Evolutionary conservation across 768 basidiomycete species (phyloP).

Genomic region (Agaricus bisporus): DNA sequence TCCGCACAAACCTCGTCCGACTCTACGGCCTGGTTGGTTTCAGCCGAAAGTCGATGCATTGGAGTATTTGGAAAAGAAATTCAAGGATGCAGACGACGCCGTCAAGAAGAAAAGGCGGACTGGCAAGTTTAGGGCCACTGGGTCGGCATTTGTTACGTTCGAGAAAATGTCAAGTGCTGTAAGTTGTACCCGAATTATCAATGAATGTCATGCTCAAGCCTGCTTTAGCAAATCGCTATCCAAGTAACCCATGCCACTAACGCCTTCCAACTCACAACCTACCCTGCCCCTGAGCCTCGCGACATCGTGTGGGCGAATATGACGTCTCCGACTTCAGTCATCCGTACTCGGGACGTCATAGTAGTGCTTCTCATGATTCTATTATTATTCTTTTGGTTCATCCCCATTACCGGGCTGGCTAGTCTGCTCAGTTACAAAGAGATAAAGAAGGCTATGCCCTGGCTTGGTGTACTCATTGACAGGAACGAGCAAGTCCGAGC

Average conservation of each 20-base stretch:
- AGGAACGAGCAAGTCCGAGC: slow-evolving; percentile 73
- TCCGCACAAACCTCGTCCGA: slow-evolving; percentile 73
- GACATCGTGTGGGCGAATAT: slow-evolving; percentile 96
- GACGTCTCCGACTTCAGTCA: slow-evolving; percentile 50
- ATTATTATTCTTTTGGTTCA: slow-evolving; percentile 86
- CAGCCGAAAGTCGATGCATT: slow-evolving; percentile 79
- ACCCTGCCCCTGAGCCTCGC: slow-evolving; percentile 85
- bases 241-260: slow-evolving; percentile 75
- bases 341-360: slow-evolving; percentile 62
- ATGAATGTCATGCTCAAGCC: not conserved
- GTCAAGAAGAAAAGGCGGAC: slow-evolving; percentile 67
- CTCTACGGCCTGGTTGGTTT: slow-evolving; percentile 70
- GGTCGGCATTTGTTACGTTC: slow-evolving; percentile 92
- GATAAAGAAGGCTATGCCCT: slow-evolving; percentile 85
- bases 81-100: slow-evolving; percentile 75
- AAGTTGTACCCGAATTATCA: slow-evolving; percentile 22
- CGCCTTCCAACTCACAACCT: slow-evolving; percentile 61
- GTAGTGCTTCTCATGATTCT: slow-evolving; percentile 65
- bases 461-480: slow-evolving; percentile 83
- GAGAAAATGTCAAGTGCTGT: slow-evolving; percentile 93
- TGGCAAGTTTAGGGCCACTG: slow-evolving; percentile 77
- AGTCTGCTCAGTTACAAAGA: slow-evolving; percentile 87
- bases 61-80: slow-evolving; percentile 78
- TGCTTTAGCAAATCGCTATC: slow-evolving; percentile 72
- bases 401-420: slow-evolving; percentile 86